Evolutionary conservation across 768 basidiomycete genomes (phyloP).

Genomic region (Basidioascus undulatus): DNA sequence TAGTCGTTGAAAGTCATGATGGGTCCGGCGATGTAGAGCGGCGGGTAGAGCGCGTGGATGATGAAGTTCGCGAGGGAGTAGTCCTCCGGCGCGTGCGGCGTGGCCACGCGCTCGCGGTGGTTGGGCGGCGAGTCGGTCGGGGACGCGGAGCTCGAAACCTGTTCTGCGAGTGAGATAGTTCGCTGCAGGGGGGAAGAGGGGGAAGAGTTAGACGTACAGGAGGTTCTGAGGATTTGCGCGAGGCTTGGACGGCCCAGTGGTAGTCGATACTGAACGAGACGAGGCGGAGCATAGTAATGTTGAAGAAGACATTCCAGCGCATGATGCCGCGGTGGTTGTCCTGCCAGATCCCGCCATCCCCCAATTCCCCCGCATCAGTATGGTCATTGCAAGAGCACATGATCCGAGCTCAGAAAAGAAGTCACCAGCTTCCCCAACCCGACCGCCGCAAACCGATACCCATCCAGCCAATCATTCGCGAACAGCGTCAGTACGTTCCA

Average conservation of each 20-base stretch:
- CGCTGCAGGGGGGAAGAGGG: background rate
- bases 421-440: slow-evolving; percentile 41
- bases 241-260: slow-evolving; percentile 36
- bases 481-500: slow-evolving; percentile 56
- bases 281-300: slow-evolving; percentile 82
- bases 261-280: slow-evolving; percentile 86
- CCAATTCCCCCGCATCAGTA: background rate
- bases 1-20: slow-evolving; percentile 94
- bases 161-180: background rate
- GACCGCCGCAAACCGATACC: slow-evolving; percentile 41
- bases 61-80: slow-evolving; percentile 55
- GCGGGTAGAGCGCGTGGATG: slow-evolving; percentile 71
- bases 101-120: slow-evolving; percentile 36
- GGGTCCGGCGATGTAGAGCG: slow-evolving; percentile 85
- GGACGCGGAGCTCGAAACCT: background rate
- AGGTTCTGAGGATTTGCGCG: background rate
- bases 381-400: background rate
- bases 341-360: slow-evolving; percentile 30
- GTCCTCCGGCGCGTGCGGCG: slow-evolving; percentile 29
- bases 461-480: slow-evolving; percentile 44
- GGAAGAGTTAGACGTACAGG: too few species aligned
- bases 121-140: slow-evolving; percentile 7
- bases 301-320: slow-evolving; percentile 82
- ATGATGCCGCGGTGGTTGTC: slow-evolving; percentile 33
- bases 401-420: background rate